Conservation (phyloP, 331 rosid species). For the Quercus lobata region DNA sequence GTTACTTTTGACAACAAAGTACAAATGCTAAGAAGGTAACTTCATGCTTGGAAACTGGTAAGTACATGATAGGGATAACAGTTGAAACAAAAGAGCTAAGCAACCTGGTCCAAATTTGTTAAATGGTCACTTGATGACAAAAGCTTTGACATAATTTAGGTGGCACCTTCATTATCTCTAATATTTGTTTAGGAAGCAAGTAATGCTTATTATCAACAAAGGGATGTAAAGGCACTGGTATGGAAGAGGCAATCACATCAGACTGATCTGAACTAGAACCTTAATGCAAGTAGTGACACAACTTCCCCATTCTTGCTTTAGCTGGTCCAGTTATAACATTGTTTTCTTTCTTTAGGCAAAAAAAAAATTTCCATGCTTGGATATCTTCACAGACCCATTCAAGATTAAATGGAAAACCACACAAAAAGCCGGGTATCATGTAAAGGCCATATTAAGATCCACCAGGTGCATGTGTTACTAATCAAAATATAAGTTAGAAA, state of each 20-base stretch:
- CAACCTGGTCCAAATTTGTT: too few relatives aligned
- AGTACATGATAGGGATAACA: neutral
- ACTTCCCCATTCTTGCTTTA: too few relatives aligned
- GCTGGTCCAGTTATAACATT: too few relatives aligned
- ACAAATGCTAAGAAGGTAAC: conserved; percentile 2
- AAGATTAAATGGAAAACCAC: neutral
- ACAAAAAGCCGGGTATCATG: neutral
- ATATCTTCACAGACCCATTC: neutral
- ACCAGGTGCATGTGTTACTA: too few relatives aligned
- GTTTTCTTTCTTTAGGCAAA: neutral
- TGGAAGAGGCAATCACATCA: neutral
- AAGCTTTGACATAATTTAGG: neutral
- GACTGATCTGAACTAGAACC: neutral
- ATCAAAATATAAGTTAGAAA: too few relatives aligned
- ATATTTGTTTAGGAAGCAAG: neutral
- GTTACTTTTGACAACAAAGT: neutral
- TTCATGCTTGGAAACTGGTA: neutral
- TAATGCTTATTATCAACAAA: neutral
- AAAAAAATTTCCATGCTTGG: neutral
- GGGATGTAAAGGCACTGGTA: neutral
- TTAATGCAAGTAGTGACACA: neutral
- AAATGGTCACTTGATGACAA: too few relatives aligned
- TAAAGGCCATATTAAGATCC: too few relatives aligned
- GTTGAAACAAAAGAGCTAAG: too few relatives aligned
- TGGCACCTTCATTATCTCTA: neutral